Base-by-base conservation (phyloP, 1,284 basidiomycete species). In the Sanguinoderma infundibulare region DNA sequence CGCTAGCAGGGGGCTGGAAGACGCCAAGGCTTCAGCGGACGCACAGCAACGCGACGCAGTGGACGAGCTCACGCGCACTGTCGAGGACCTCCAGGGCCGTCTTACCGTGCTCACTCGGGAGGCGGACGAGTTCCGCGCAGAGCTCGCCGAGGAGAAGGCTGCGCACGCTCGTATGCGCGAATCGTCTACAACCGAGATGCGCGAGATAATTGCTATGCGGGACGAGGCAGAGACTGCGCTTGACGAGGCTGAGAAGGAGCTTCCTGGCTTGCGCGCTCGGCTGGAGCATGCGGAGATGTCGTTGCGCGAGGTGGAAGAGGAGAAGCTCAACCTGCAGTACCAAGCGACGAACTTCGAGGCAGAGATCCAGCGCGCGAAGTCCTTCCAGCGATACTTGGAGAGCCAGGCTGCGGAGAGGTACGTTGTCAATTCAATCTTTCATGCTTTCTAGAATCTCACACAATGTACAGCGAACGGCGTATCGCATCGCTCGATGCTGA, bases 361-460 rank as follows among this genome's bases (percentile, higher is more conserved):
- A 2, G 87, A 91, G 68, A 74, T 84, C 24, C 87, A 92, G 70
- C 83, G 85, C 30, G 80, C 78, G 5, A 75, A 82, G 52, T 88
- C 89, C 14, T 72, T 89, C 59, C 79, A 78, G 42, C 81, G 86
- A 59, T 84, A 83, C 70, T 70, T 89, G 51, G 89, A 92, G 72
- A 81, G 78, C 66, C 85, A 89, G 69, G 71, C 82, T 46, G 81
- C 81, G 67, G 87, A 89, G 58, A 81, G 80, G 90, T 86, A 62
- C 2, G 67, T 46, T 32, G 15, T 39, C 49, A 38, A 44, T 58
- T 56, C 32, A 24, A 49, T 55, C 3, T n/a, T 42, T 46, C 52
- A 40, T 40, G n/a, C 59, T 56, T 42, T 39, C 12, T 32, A 46
- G 52, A 32, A 20, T 32, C 63, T 67, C 12, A 64, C 22, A 12